phyloP scores from a whole-genome alignment of 176 grass and related monocot genomes.

The Hyparrhenia diplandra region DNA sequence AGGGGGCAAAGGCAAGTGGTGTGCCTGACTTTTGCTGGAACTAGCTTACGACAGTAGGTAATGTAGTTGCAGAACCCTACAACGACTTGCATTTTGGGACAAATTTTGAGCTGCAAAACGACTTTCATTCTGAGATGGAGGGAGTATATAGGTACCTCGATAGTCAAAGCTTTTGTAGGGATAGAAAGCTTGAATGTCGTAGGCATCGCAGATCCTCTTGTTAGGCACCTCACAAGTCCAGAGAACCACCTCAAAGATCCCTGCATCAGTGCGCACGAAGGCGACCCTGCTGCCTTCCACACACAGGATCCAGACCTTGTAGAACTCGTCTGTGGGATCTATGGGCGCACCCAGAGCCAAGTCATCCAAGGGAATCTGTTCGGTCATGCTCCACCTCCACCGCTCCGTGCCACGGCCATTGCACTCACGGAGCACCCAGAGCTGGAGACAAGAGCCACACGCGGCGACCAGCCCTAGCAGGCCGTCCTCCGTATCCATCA shows the following conservation, averaged over 20 bases:
- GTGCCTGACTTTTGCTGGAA: too few relatives aligned
- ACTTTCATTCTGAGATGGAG: too few relatives aligned
- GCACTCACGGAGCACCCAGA: not conserved
- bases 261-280: not conserved
- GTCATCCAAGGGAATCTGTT: not conserved
- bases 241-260: not conserved
- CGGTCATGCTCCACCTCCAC: not conserved
- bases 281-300: not conserved
- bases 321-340: not conserved
- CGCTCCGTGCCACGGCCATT: not conserved
- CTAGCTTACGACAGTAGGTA: too few relatives aligned
- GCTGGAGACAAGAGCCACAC: not conserved
- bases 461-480: not conserved
- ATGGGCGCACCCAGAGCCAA: not conserved
- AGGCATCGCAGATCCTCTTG: not conserved
- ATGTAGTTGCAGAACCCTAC: too few relatives aligned
- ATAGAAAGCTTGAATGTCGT: not conserved
- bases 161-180: not conserved
- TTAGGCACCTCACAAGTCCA: not conserved
- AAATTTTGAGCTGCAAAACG: too few relatives aligned
- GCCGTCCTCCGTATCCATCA: not conserved
- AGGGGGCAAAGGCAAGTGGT: too few relatives aligned
- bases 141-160: not conserved
- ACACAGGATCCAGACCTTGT: not conserved
- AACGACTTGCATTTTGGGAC: too few relatives aligned